Evolutionary conservation across 2,329 filamentous ascomycete genomes (phyloP), one percentile per base, ranked within the genome.

Genomic region (Aspergillus terreus): DNA sequence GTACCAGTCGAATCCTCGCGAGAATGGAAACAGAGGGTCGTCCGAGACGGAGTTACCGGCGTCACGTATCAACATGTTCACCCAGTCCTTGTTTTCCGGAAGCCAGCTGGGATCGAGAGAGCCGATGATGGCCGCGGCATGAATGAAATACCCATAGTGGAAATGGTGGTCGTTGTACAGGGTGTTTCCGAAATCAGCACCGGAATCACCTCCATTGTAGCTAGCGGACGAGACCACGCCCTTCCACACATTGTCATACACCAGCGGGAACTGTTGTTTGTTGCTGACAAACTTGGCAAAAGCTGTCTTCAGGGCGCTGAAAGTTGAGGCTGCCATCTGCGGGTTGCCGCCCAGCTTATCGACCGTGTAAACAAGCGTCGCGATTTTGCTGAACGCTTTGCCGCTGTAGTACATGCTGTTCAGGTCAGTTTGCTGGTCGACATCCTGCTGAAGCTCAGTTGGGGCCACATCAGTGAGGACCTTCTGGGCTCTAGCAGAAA

Each of bases 341-440:
- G 72, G 68, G 58, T 90, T 81, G 10, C 78, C 76, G 5, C 87
- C 69, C 55, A 92, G 70, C 57, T 87, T 80, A 53, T 84, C 76
- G 40, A 85, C 77, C 0, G 84, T 81, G 61, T 87, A 85, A 36
- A 89, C 72, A 25, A 92, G 75, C 14, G 77, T 76, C 1, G 87
- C 88, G 68, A 90, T 92, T 66, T 92, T 92, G 56, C 85, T 86
- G 15, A 94, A 73, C 1, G 84, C 87, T 77, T 92, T 97, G 60
- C 94, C 94, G 60, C 88, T 88, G 70, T 87, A 96, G 71, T 97
- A 97, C 84, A 96, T 92, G 35, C 90, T 95, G 66, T 92, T 82
- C 33, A 89, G 76, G 57, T 94, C 82, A 4, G 84, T 83, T 63
- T 94, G 86, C 0, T 76, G 74, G n/a, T 76, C 70, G 70, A 96